phyloP scores from a whole-genome alignment of 192 early-diverging fungal genomes.

The Backusella morwellensis region DNA sequence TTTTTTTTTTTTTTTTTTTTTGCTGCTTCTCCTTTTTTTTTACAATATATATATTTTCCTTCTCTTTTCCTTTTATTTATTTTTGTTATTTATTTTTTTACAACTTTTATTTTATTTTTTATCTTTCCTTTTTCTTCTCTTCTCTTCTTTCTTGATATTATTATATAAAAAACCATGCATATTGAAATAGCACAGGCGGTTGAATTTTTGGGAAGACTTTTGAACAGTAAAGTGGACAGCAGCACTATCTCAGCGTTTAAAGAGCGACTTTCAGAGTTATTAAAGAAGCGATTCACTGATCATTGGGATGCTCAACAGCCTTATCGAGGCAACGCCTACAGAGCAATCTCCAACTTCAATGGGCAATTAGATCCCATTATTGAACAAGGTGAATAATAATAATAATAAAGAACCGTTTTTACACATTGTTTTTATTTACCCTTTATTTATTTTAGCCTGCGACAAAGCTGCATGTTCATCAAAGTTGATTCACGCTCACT shows the following conservation, averaged over 20 bases:
- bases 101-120: neutral
- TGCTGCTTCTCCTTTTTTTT: neutral
- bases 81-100: neutral
- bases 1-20: neutral
- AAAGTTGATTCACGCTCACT: constrained; percentile 44
- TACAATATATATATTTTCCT: neutral
- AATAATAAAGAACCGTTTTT: neutral
- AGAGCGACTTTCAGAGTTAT: constrained; percentile 43
- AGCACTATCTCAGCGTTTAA: constrained; percentile 38
- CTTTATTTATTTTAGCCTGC: constrained; percentile 44
- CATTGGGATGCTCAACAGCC: constrained; percentile 75
- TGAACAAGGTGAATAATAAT: constrained; percentile 39
- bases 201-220: constrained; percentile 34
- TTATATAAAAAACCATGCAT: neutral
- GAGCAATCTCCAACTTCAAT: constrained; percentile 73
- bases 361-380: constrained; percentile 62
- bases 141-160: neutral
- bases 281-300: constrained; percentile 57
- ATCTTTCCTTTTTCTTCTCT: neutral
- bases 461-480: constrained; percentile 42
- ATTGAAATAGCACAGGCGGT: constrained; percentile 38
- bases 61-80: constrained; percentile 8
- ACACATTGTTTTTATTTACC: neutral
- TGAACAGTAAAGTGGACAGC: constrained; percentile 20
- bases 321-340: constrained; percentile 68